Conservation (phyloP, 208 protist genomes). For the Leishmania major region DNA sequence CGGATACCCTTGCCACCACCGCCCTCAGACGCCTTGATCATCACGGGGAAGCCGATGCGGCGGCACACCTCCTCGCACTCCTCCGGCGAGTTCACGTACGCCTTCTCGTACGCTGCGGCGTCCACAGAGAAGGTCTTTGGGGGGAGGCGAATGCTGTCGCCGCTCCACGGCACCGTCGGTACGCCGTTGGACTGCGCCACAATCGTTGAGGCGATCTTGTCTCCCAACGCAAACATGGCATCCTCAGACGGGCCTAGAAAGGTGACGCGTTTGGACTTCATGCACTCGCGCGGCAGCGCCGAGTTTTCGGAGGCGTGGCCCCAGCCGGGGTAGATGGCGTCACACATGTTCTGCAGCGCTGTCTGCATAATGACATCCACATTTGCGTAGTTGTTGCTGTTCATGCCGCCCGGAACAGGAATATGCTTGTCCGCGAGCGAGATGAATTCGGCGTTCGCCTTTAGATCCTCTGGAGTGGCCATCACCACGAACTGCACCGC, state of each 20-base stretch:
- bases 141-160: slow-evolving; percentile 67
- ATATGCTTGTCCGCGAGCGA: slow-evolving; percentile 95
- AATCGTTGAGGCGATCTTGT: slow-evolving; percentile 98
- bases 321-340: slow-evolving; percentile 99
- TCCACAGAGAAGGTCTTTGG: slow-evolving; percentile 74
- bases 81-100: slow-evolving; percentile 91
- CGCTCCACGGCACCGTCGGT: slow-evolving; percentile 94
- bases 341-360: slow-evolving; percentile 87
- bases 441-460: slow-evolving; percentile 98
- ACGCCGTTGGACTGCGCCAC: slow-evolving; percentile 97
- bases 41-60: slow-evolving; percentile 96
- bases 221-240: slow-evolving; percentile 94
- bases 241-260: slow-evolving; percentile 85
- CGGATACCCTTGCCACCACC: slow-evolving; percentile 98
- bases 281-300: slow-evolving; percentile 89
- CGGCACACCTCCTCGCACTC: slow-evolving; percentile 88
- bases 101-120: slow-evolving; percentile 80
- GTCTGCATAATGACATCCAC: slow-evolving; percentile 98
- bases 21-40: slow-evolving; percentile 99
- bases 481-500: slow-evolving; percentile 97
- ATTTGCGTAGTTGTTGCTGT: slow-evolving; percentile 99
- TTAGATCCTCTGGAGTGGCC: slow-evolving; percentile 98
- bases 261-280: slow-evolving; percentile 55
- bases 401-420: slow-evolving; percentile 96
- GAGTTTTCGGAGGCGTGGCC: slow-evolving; percentile 99